Evolutionary conservation across 2,329 filamentous ascomycete genomes (phyloP), one percentile per base, ranked within the genome.

Genomic region (Fusarium armeniacum): DNA sequence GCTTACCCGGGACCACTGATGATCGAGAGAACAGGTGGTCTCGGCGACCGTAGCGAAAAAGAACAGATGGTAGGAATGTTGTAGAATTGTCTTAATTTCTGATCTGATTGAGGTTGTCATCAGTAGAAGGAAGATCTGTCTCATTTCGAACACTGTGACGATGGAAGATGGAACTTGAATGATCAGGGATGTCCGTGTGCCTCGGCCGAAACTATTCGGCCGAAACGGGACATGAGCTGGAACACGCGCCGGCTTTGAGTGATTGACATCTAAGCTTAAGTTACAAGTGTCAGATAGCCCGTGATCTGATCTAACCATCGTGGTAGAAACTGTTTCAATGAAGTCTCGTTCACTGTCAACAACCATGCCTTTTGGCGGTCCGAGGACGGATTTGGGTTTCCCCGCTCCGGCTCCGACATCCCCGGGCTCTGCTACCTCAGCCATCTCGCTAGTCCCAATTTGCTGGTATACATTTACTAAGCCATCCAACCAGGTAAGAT

Each of bases 361-460:
- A 12, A 20, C 22, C n/a, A 40, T 11, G 41, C 10, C 24, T 16
- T 24, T 20, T 10, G 9, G 9, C 36, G 20, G 20, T 24, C 20
- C 40, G 20, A 43, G 13, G 15, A 24, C n/a, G n/a, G 4, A 5
- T 30, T 8, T 4, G 2, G 41, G 13, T 7, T 4, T 16, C 22
- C 46, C 58, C 60, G 15, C 47, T 20, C 52, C 62, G 62, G 62
- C 62, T 38, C 62, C 62, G 62, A 9, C 3, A 64, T 65, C 70
- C 72, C 72, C 70, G 71, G 44, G 2, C 12, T 16, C 8, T 2
- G 9, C 24, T 4, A 16, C 43, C 38, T 43, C 44, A 24, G 38
- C 38, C 46, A 58, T 36, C 44, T n/a, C 18, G 10, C 38, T 38
- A 45, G 41, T 13, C 43, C 33, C 15, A 38, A 59, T 64, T 35